Base-by-base conservation (phyloP, 805 yeast species). In the Spathaspora passalidarum region DNA sequence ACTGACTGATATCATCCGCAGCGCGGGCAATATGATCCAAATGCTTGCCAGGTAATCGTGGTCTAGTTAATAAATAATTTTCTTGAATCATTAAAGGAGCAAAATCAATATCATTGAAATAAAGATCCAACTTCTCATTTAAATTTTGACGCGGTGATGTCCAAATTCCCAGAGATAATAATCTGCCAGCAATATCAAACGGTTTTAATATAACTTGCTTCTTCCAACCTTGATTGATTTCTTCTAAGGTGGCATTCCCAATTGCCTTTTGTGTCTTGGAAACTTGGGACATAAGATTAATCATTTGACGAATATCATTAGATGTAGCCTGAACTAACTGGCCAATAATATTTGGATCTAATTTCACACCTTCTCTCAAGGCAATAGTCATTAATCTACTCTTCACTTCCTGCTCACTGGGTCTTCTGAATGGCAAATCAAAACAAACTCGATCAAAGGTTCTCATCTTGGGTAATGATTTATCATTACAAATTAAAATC, bases 51-150 rank as follows among this genome's bases (percentile, higher is more conserved):
- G 71, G 66, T 21, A 65, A 64, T 6, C 72, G 49, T 1, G 96
- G 96, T 35, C 69, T 69, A 0, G 95, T 83, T 29, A 67, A 68
- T 41, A 88, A 64, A 61, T 94, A 94, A 66, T 94, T 94, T 62
- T 94, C 99, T 60, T 92, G 97, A 44, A 94, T 79, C 98, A 94
- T 92, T 50, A 92, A 73, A 4, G 99, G 98, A 1, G 96, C 83
- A 61, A 94, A 86, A 60, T 90, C 97, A 66, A 88, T 87, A 65
- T 94, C 99, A 64, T 89, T 90, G 72, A 94, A 94, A 61, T 90
- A 94, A 43, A 89, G 75, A 56, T 87, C 92, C 57, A 92, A 83
- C 60, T 89, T 87, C 51, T 89, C 96, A 63, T 84, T 86, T 51
- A 92, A 62, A n/a, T 68, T 65, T 2, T 79, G 68, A 53, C 66